A percentile compares a stretch with the other conserved stretches of the same genome.
phyloP scores from a whole-genome alignment of 2,329 filamentous ascomycete genomes.

The Rosellinia necatrix region DNA sequence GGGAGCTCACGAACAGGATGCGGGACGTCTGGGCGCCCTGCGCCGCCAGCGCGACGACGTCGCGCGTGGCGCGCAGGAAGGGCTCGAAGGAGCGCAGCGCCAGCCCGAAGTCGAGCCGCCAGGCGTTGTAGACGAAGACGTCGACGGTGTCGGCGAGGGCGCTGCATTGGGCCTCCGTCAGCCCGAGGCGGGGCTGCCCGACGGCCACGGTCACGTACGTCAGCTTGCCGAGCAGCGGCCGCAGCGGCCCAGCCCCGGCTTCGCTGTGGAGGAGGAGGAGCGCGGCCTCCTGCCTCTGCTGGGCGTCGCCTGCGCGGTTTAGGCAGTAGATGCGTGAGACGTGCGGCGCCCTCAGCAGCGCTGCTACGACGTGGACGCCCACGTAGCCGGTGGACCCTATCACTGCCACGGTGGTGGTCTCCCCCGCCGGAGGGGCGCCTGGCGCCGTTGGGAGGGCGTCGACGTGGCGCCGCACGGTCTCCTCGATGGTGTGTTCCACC shows the following conservation, averaged over 20 bases:
- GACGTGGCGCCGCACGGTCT: no score
- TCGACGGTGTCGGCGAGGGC: no score
- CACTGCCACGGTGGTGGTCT: constrained; percentile 18
- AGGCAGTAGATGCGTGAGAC: constrained; percentile 26
- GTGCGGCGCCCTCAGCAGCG: constrained; percentile 14
- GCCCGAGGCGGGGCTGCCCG: no score
- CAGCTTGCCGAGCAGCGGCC: no score
- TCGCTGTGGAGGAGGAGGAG: no score
- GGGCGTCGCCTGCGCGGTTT: constrained; percentile 18
- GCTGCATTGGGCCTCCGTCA: no score
- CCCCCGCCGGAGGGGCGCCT: no score
- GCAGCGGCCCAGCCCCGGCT: no score
- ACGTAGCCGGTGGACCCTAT: constrained; percentile 30
- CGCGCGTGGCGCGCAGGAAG: constrained; percentile 22
- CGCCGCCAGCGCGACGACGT: constrained; percentile 22
- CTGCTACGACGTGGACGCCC: constrained; percentile 10
- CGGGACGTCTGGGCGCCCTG: constrained; percentile 7
- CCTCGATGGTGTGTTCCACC: no score
- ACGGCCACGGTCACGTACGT: no score
- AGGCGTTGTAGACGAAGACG: constrained; percentile 32
- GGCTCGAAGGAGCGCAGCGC: constrained; percentile 29
- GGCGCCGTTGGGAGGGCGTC: no score
- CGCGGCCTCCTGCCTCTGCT: constrained; percentile 9
- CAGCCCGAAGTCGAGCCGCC: constrained; percentile 33
- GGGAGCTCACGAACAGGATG: constrained; percentile 37